These are phyloP conservation scores for Linnemannia hyalina DNA, from an alignment of 192 early-diverging fungal species.

Conservation along the genomic window DNA sequence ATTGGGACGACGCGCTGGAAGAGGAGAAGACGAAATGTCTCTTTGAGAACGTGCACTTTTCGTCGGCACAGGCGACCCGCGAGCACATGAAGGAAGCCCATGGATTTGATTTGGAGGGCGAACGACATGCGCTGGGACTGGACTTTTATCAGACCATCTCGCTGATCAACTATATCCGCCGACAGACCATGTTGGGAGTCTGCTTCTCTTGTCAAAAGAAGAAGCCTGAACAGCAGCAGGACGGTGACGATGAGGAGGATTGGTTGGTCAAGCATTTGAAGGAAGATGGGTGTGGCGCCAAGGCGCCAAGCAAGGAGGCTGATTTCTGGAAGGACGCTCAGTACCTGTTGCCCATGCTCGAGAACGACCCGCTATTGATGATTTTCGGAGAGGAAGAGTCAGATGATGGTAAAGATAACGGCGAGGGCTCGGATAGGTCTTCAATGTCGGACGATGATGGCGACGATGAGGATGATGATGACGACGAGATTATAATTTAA, in stretches of 20 bases:
- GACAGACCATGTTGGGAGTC: constrained; percentile 66
- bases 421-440: constrained; percentile 16
- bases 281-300: constrained; percentile 62
- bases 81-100: constrained; percentile 83
- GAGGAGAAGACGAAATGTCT: constrained; percentile 81
- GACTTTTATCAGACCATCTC: constrained; percentile 89
- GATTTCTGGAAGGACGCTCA: constrained; percentile 82
- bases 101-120: constrained; percentile 79
- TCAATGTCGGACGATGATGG: constrained; percentile 9
- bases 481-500: constrained; percentile 34
- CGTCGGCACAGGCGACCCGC: constrained; percentile 71
- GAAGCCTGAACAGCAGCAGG: constrained; percentile 55
- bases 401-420: constrained; percentile 67
- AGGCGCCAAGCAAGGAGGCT: constrained; percentile 65
- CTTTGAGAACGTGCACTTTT: constrained; percentile 77
- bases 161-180: constrained; percentile 90
- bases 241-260: constrained; percentile 9
- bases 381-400: constrained; percentile 76
- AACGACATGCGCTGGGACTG: constrained; percentile 66
- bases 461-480: constrained; percentile 36
- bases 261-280: constrained; percentile 76
- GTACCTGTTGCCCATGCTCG: constrained; percentile 85
- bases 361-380: constrained; percentile 89
- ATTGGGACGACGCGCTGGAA: constrained; percentile 82
- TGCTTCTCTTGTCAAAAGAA: constrained; percentile 79